These are phyloP conservation scores for Capsicum baccatum DNA, from an alignment of 257 asterid genomes.

Conservation along the genomic window DNA sequence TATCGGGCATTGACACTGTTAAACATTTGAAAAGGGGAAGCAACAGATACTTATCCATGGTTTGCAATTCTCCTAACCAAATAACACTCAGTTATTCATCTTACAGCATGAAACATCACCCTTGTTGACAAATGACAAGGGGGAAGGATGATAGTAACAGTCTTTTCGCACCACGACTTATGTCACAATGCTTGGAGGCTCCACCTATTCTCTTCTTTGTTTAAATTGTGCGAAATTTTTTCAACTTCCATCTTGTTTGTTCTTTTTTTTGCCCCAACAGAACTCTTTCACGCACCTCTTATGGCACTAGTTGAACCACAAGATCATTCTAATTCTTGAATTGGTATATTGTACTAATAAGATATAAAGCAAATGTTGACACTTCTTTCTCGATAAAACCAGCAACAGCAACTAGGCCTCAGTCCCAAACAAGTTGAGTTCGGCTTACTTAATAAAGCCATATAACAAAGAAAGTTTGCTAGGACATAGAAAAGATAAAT, in stretches of 20 bases:
- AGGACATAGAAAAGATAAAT: background rate
- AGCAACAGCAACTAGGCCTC: background rate
- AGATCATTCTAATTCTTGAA: background rate
- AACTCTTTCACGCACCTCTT: background rate
- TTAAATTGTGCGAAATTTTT: background rate
- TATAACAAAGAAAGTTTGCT: background rate
- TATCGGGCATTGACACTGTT: background rate
- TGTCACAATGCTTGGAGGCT: background rate
- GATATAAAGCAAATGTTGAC: background rate
- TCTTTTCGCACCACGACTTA: background rate
- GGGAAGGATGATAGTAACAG: background rate
- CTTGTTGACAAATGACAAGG: background rate
- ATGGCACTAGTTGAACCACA: background rate
- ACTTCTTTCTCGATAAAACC: background rate
- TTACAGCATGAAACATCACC: background rate
- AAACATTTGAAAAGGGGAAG: background rate
- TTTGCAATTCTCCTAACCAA: background rate
- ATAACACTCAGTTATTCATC: background rate
- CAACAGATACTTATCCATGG: background rate
- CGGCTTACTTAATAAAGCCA: background rate
- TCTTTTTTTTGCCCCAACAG: background rate
- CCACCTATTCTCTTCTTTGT: background rate
- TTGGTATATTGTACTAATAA: background rate
- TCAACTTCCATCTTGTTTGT: background rate
- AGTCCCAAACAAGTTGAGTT: background rate